Evolutionary conservation across 371 early-diverging fungal genomes (phyloP), one percentile per base, ranked within the genome.

Genomic region (Mortierella sp.): DNA sequence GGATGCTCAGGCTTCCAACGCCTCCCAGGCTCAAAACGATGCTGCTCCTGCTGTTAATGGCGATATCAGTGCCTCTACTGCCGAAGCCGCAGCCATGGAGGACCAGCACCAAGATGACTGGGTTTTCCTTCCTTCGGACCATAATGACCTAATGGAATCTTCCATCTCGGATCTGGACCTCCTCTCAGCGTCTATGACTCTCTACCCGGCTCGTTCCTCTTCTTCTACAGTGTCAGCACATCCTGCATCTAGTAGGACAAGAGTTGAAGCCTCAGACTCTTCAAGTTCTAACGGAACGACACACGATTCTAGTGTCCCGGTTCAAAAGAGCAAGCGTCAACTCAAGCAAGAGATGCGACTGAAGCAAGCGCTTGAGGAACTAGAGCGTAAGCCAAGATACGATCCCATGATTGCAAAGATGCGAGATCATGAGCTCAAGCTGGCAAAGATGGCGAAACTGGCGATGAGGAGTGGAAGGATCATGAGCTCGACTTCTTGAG

Each of bases 71-170:
- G 26, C 32, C 63, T 9, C 45, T 20, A 16, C 40, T 24, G 18
- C 35, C 40, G 51, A 22, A n/a, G 4, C 20, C 49, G 26, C 40
- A 45, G 3, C 30, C 3, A 24, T 14, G 16, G 73, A 45, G 2
- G 73, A 69, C 12, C 28, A 54, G 16, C 45, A 62, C 43, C 79
- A 67, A 37, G 80, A 79, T 22, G 80, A 79, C 58, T 79, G 80
- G 80, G 80, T 79, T 32, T 35, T 79, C 60, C 52, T 79, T 28
- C 80, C 80, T 18, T 68, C 75, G 14, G 75, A 79, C 58, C 68
- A 79, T 45, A 60, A 63, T 14, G 68, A 75, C 64, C 47, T 79
- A 11, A 79, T 79, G 80, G 60, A 62, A 16, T 47, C 68, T 26
- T 79, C 80, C 6, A 45, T 74, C 54, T 71, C 80, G 30, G 71